Evolutionary conservation across 2,329 filamentous ascomycete species (phyloP).

Genomic region (Monilinia fructigena): DNA sequence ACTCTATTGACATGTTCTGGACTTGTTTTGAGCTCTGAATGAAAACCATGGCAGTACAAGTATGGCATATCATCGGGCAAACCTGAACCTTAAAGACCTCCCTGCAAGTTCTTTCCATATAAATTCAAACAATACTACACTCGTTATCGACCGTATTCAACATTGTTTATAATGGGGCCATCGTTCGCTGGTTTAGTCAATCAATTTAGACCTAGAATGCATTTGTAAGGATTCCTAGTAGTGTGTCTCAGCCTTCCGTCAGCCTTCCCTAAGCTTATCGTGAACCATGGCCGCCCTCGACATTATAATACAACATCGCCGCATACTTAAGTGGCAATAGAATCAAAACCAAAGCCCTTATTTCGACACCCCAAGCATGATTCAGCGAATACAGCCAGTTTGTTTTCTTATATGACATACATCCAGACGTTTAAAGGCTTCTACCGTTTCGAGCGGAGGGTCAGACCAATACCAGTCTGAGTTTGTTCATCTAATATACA

Average conservation of each 20-base stretch:
- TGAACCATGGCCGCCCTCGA: constrained; percentile 1
- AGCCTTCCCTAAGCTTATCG: constrained; percentile 26
- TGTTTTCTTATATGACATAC: no score
- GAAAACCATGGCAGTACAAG: background rate
- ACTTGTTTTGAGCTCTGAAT: background rate
- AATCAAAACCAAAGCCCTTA: background rate
- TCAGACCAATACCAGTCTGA: no score
- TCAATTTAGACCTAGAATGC: background rate
- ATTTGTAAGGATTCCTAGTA: background rate
- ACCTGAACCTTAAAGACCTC: constrained; percentile 1
- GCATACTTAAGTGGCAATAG: background rate
- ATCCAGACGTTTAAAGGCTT: no score
- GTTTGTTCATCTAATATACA: background rate
- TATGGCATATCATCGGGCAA: background rate
- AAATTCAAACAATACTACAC: background rate
- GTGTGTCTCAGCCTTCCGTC: constrained; percentile 25
- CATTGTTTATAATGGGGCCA: background rate
- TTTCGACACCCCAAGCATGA: background rate
- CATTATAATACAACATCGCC: background rate
- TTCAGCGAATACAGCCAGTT: no score
- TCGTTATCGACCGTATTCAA: background rate
- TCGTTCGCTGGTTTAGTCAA: no score
- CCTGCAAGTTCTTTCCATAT: background rate
- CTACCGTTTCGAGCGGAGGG: no score
- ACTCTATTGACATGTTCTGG: background rate